phyloP scores from a whole-genome alignment of 192 early-diverging fungal genomes.

The Podila clonocystis region DNA sequence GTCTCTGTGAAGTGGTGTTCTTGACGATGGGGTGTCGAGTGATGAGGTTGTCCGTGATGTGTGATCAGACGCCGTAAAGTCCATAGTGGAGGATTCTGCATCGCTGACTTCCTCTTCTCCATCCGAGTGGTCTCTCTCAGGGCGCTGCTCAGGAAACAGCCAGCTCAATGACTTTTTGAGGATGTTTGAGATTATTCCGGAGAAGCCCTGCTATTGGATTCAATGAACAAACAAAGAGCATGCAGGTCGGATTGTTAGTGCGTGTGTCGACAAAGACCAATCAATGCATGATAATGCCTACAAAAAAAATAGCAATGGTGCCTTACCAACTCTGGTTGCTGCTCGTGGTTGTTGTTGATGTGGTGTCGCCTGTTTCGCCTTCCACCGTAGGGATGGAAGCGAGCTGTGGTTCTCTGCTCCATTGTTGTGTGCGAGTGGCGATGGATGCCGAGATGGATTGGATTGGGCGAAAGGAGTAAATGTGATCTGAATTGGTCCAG shows the following conservation, averaged over 20 bases:
- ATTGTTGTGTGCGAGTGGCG: background rate
- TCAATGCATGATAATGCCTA: too few species aligned
- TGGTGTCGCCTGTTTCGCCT: background rate
- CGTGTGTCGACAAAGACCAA: too few species aligned
- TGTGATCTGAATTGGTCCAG: background rate
- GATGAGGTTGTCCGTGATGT: background rate
- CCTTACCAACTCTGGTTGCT: too few species aligned
- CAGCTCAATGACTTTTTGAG: background rate
- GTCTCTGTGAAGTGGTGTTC: too few species aligned
- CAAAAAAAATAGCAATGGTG: too few species aligned
- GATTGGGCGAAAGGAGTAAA: background rate
- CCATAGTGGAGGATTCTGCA: background rate
- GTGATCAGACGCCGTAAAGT: too few species aligned
- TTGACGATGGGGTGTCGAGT: background rate
- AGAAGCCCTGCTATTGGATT: too few species aligned
- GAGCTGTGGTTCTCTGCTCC: background rate
- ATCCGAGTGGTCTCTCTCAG: background rate
- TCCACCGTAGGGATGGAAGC: background rate
- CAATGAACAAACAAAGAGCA: too few species aligned
- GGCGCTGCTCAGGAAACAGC: background rate
- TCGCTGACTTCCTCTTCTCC: background rate
- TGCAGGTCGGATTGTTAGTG: too few species aligned
- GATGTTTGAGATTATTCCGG: background rate
- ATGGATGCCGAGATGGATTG: background rate
- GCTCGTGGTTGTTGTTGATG: too few species aligned